Conservation (phyloP, 2,329 filamentous ascomycete species). For the Colletotrichum orchidophilum region DNA sequence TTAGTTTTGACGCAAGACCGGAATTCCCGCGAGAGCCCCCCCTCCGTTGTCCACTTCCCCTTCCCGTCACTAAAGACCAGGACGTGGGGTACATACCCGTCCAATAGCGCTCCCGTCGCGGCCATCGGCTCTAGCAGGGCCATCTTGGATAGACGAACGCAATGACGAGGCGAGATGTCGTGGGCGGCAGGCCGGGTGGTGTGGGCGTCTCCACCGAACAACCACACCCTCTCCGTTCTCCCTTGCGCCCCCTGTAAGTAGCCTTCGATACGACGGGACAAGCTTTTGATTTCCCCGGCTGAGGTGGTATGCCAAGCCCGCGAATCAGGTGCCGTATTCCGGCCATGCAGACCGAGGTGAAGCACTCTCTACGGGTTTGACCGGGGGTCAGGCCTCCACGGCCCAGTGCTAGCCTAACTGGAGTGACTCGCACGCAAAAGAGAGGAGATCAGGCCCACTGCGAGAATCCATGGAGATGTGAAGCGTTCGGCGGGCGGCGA, state of each 20-base stretch:
- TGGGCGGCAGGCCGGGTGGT: slow-evolving; percentile 1
- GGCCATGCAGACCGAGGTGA: not conserved
- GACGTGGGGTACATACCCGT: slow-evolving; percentile 33
- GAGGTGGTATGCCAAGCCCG: slow-evolving; percentile 23
- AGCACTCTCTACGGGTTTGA: not conserved
- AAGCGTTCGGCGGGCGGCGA: slow-evolving; percentile 11
- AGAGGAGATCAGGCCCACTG: not conserved
- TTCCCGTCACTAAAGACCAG: slow-evolving; percentile 11
- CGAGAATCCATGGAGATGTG: not conserved
- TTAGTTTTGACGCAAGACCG: not conserved
- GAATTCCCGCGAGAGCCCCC: not conserved
- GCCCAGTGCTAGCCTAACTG: not conserved
- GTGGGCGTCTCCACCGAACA: not conserved
- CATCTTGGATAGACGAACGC: slow-evolving; percentile 6
- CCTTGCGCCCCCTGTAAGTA: not conserved
- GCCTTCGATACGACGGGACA: slow-evolving; percentile 28
- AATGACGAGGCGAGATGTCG: slow-evolving; percentile 24
- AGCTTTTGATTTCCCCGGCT: slow-evolving; percentile 28
- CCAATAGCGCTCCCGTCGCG: slow-evolving; percentile 32
- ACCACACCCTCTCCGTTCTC: not conserved
- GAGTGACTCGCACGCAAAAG: not conserved
- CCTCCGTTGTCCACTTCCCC: not conserved
- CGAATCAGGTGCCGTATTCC: slow-evolving; percentile 26
- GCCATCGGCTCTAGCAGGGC: slow-evolving; percentile 10
- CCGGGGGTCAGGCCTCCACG: slow-evolving; percentile 1